These are phyloP conservation scores for Zymoseptoria brevis DNA, from an alignment of 2,329 filamentous ascomycete genomes.

Conservation along the genomic window DNA sequence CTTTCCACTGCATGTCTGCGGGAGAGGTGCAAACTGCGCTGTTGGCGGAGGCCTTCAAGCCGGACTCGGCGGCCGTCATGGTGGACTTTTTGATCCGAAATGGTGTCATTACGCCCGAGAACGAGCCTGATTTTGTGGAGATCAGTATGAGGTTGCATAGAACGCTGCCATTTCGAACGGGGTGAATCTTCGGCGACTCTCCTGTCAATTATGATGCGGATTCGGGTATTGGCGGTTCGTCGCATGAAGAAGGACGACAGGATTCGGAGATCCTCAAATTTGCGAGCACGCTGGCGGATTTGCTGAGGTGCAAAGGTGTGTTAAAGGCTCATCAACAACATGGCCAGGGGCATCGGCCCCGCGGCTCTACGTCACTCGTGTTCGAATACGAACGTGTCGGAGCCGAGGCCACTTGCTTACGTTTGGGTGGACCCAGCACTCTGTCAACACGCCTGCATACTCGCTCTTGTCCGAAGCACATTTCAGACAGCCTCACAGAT, in stretches of 20 bases:
- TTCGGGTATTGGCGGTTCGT: background rate
- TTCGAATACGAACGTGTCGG: too few species aligned
- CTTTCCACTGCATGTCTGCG: conserved; percentile 68
- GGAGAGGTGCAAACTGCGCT: conserved; percentile 64
- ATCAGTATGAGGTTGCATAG: conserved; percentile 69
- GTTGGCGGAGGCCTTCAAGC: conserved; percentile 70
- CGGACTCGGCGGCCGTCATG: conserved; percentile 78
- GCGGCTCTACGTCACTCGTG: too few species aligned
- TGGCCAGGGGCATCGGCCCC: too few species aligned
- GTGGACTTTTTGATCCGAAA: conserved; percentile 84
- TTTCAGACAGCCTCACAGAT: background rate
- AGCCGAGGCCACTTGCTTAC: too few species aligned
- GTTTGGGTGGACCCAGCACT: too few species aligned
- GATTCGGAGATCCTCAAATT: too few species aligned
- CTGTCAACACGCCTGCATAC: background rate
- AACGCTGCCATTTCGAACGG: conserved; percentile 60
- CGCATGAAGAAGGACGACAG: too few species aligned
- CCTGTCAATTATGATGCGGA: background rate
- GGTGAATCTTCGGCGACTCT: background rate
- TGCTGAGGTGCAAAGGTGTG: too few species aligned
- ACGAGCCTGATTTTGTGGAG: conserved; percentile 68
- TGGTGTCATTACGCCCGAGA: conserved; percentile 66
- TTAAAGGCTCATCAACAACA: too few species aligned
- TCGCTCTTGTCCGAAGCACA: background rate
- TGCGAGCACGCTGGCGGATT: too few species aligned